Base-by-base conservation (phyloP, 805 yeast genomes). In the Kuraishia piskuri region DNA sequence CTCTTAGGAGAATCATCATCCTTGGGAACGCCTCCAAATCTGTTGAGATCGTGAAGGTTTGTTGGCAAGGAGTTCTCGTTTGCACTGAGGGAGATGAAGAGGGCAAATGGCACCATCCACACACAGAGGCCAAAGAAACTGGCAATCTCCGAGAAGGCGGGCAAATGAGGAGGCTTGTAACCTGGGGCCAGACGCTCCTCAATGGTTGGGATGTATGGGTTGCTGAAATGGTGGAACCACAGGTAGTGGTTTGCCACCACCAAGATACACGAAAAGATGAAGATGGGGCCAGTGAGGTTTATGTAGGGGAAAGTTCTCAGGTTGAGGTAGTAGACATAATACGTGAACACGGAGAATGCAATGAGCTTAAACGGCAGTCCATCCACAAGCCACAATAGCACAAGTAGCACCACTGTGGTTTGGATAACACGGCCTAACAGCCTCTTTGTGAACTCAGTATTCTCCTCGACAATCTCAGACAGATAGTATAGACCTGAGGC, bases 401-500 rank as follows among this genome's bases (percentile, higher is more conserved):
- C 65, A 51, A 82, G 79, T 0, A 78, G 58, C 0, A 56, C 75
- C 9, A 87, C 77, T n/a, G 89, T 80, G 1, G 71, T 70, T 64
- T 82, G 81, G 36, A 91, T 90, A 52, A 82, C 65, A 57, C 83
- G 75, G 48, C 74, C 75, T 44, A 94, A 72, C 53, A 90, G 74
- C 54, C 89, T 70, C 61, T 81, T 86, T 10, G 98, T 88, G 50
- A 90, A 82, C 57, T 88, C 94, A 0, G 96, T 79, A 66, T 94
- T 92, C 63, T 91, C 97, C 65, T 94, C 99, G 17, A 94, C 96
- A 31, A 90, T 70, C 65, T 94, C 99, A 8, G 96, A 88, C 44
- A 92, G 74, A 62, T 90, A 91, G 73, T 90, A 94, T 36, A 94
- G 73, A 0, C 96, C 98, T 1, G 96, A 88, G 0, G 98, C 97